Evolutionary conservation across 768 basidiomycete genomes (phyloP).

Genomic region (Russula brevipes): DNA sequence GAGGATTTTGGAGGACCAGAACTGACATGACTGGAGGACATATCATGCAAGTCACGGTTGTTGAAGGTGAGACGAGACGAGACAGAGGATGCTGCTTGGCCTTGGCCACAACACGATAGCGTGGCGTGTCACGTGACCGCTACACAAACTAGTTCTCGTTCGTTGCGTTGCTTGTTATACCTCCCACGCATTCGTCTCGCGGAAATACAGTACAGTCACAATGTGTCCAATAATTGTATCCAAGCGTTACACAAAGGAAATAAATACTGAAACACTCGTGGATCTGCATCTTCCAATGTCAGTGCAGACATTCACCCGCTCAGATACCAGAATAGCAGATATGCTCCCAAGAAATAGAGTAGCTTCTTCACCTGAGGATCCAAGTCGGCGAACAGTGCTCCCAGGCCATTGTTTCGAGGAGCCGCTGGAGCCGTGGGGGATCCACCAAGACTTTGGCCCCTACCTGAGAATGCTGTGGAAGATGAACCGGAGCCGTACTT

Average conservation of each 20-base stretch:
- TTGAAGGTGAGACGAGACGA: too few relatives aligned
- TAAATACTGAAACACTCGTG: neutral
- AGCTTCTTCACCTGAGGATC: slow-evolving; percentile 67
- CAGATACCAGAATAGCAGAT: slow-evolving; percentile 49
- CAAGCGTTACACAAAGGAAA: neutral
- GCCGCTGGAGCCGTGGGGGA: slow-evolving; percentile 33
- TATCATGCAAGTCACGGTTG: neutral
- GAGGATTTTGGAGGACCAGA: slow-evolving; percentile 10
- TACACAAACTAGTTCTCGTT: neutral
- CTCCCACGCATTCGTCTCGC: too few relatives aligned
- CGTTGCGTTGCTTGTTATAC: too few relatives aligned
- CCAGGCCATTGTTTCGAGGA: slow-evolving; percentile 33
- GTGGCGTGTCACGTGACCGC: slow-evolving; percentile 13
- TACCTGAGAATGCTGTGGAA: slow-evolving; percentile 55
- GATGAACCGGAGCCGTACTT: slow-evolving; percentile 43
- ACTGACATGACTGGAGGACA: slow-evolving; percentile 13
- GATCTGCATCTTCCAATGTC: neutral
- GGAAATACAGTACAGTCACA: too few relatives aligned
- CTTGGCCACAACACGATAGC: neutral
- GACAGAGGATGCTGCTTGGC: too few relatives aligned
- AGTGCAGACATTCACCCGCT: slow-evolving; percentile 21
- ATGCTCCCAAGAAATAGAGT: slow-evolving; percentile 57
- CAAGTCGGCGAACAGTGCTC: slow-evolving; percentile 43
- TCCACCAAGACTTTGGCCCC: slow-evolving; percentile 68
- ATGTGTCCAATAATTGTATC: too few relatives aligned